phyloP scores from a whole-genome alignment of 257 asterid species.

The Solanum gandarillasii region DNA sequence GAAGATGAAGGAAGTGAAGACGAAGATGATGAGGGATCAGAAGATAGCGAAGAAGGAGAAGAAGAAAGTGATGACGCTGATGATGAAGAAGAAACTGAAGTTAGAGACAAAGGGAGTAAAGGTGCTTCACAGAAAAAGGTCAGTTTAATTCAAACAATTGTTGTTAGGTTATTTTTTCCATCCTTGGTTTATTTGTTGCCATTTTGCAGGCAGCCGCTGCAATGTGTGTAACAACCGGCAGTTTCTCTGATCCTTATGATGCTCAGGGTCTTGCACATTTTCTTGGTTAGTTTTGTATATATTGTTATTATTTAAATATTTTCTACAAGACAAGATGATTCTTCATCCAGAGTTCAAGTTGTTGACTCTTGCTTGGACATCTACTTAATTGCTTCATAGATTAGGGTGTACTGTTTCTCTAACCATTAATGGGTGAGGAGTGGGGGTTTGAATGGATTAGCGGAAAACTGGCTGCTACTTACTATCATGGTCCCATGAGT shows the following conservation, averaged over 20 bases:
- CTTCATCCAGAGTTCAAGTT: neutral
- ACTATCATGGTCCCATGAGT: neutral
- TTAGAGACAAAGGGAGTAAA: conserved; percentile 20
- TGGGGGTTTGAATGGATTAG: neutral
- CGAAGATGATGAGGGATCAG: conserved; percentile 21
- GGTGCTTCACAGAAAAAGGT: conserved; percentile 70
- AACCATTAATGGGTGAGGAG: neutral
- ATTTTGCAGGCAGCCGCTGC: conserved; percentile 93
- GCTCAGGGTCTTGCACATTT: conserved; percentile 98
- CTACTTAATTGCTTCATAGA: neutral
- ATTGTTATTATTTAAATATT: neutral
- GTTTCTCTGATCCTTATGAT: conserved; percentile 86
- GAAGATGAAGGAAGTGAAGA: conserved; percentile 19
- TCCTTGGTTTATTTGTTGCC: neutral
- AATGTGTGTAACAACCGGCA: conserved; percentile 88
- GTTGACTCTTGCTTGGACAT: neutral
- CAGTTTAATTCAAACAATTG: neutral
- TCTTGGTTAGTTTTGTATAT: conserved; percentile 43
- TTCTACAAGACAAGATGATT: neutral
- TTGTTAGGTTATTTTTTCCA: neutral
- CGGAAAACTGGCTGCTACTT: neutral
- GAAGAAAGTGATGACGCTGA: conserved; percentile 29
- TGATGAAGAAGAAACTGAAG: conserved; percentile 24
- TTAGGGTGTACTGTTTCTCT: neutral
- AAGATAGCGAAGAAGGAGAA: conserved; percentile 20